Evolutionary conservation across 208 protist species (phyloP).

Genomic region (Trypanosoma melophagium): DNA sequence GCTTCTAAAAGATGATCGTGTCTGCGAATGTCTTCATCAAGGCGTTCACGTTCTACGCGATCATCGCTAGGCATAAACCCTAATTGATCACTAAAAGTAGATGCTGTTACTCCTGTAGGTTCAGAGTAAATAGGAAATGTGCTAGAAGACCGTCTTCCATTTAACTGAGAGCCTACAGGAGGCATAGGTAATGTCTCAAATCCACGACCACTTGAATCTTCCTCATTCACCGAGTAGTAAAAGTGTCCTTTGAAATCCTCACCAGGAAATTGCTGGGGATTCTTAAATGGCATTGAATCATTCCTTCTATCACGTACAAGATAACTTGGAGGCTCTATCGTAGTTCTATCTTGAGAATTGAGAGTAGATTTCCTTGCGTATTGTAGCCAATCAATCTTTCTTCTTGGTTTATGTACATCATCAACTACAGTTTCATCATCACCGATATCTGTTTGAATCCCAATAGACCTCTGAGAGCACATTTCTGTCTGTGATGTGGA

Average conservation of each 20-base stretch:
- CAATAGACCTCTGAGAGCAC: slow-evolving; percentile 1
- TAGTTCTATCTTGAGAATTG: slow-evolving; percentile 1
- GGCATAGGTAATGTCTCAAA: slow-evolving; percentile 3
- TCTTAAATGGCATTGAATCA: neutral
- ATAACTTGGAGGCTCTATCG: neutral
- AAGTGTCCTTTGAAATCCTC: neutral
- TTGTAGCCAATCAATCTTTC: neutral
- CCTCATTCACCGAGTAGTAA: slow-evolving; percentile 5
- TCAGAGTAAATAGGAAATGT: too few relatives aligned
- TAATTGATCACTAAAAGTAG: neutral
- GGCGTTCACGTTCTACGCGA: slow-evolving; percentile 32
- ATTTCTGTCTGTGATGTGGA: slow-evolving; percentile 13
- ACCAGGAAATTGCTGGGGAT: neutral
- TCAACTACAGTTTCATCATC: neutral
- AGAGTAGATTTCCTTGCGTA: neutral
- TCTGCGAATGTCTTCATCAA: slow-evolving; percentile 61
- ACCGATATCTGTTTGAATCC: neutral
- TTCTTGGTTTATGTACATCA: neutral
- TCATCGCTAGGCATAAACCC: neutral
- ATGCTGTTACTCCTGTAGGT: too few relatives aligned
- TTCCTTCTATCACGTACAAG: neutral
- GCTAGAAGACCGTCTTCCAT: too few relatives aligned
- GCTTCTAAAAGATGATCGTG: slow-evolving; percentile 72
- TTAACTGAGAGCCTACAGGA: too few relatives aligned
- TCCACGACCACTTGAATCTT: neutral